phyloP scores from a whole-genome alignment of 2,329 filamentous ascomycete genomes.

The Botrytis byssoidea region DNA sequence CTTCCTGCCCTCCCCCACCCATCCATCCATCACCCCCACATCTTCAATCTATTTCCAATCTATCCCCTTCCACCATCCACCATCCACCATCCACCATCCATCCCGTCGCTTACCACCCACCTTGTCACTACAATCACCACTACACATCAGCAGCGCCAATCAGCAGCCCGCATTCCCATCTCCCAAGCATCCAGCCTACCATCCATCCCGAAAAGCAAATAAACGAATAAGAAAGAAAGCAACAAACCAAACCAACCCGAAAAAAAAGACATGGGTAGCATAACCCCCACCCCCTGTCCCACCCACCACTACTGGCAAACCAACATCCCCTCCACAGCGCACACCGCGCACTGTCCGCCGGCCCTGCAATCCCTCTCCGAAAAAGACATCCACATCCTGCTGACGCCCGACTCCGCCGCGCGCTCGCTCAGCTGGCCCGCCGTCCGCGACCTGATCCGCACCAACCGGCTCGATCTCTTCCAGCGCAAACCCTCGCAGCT shows the following conservation, averaged over 20 bases:
- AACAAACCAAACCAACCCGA: no score
- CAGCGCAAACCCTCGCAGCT: conserved; percentile 75
- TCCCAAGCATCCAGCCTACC: background rate
- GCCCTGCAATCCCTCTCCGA: conserved; percentile 61
- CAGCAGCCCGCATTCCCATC: background rate
- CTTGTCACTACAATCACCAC: background rate
- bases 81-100: background rate
- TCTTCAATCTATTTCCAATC: conserved; percentile 3
- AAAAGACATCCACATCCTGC: conserved; percentile 70
- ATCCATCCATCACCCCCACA: background rate
- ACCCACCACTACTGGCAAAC: conserved; percentile 72
- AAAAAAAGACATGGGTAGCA: conserved; percentile 32
- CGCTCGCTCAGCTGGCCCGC: background rate
- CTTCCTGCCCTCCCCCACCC: background rate
- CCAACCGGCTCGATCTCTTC: conserved; percentile 73
- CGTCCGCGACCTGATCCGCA: conserved; percentile 47
- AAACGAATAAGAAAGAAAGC: no score
- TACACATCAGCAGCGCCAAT: background rate
- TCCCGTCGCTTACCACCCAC: background rate
- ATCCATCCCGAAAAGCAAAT: no score
- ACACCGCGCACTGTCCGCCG: conserved; percentile 66
- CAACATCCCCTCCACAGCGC: conserved; percentile 65
- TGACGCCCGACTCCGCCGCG: conserved; percentile 67
- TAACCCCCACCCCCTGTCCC: conserved; percentile 16
- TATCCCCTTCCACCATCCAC: background rate